Evolutionary conservation across 2,329 filamentous ascomycete species (phyloP).

Genomic region (Hypomyces rosellus): DNA sequence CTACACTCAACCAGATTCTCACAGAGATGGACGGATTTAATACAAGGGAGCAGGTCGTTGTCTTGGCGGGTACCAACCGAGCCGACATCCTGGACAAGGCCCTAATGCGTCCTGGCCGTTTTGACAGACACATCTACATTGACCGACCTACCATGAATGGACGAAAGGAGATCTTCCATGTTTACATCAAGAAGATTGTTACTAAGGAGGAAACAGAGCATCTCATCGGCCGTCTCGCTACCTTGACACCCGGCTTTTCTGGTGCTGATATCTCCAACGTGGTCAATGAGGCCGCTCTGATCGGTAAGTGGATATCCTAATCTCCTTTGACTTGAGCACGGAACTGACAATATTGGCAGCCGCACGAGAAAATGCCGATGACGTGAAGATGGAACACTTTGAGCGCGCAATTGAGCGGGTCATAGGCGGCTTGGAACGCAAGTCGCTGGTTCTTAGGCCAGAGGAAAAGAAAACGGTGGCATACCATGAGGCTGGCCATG

Average conservation of each 20-base stretch:
- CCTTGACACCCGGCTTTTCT: slow-evolving; percentile 91
- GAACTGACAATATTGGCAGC: slow-evolving; percentile 44
- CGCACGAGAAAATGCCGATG: slow-evolving; percentile 72
- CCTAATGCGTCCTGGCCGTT: slow-evolving; percentile 91
- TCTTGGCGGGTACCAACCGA: slow-evolving; percentile 93
- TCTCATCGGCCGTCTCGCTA: slow-evolving; percentile 80
- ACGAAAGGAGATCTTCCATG: slow-evolving; percentile 89
- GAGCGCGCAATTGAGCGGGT: slow-evolving; percentile 97
- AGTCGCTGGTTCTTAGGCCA: slow-evolving; percentile 86
- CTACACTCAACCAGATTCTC: slow-evolving; percentile 94
- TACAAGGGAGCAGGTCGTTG: slow-evolving; percentile 91
- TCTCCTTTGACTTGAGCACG: not conserved
- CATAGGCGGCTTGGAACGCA: slow-evolving; percentile 93
- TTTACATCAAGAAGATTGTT: slow-evolving; percentile 91
- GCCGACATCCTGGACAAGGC: slow-evolving; percentile 93
- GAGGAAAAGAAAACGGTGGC: slow-evolving; percentile 94
- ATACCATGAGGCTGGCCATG: slow-evolving; percentile 97
- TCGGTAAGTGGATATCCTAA: slow-evolving; percentile 53
- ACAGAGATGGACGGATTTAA: slow-evolving; percentile 99
- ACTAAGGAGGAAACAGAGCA: slow-evolving; percentile 86
- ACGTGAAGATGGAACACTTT: slow-evolving; percentile 84
- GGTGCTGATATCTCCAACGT: slow-evolving; percentile 98
- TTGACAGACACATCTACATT: slow-evolving; percentile 93
- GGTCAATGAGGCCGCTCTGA: slow-evolving; percentile 93
- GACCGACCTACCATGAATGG: slow-evolving; percentile 96